phyloP scores from a whole-genome alignment of 1,284 basidiomycete species.

The Marasmius tenuissimus region DNA sequence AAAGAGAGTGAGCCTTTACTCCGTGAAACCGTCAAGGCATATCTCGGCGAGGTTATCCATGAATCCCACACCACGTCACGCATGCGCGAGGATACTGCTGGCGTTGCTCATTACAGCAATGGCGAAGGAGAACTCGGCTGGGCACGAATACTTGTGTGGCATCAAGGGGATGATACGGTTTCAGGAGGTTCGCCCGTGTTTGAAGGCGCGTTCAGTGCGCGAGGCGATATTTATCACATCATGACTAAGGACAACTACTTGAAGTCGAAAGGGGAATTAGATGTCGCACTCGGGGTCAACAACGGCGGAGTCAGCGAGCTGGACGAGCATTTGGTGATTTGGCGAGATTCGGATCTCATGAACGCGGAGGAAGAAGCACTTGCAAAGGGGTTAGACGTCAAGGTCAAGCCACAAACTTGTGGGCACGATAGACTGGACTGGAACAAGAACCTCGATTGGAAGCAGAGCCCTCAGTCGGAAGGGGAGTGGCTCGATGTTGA shows the following conservation, averaged over 20 bases:
- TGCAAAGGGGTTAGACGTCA: not conserved
- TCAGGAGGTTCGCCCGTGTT: conserved; percentile 55
- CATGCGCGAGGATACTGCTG: conserved; percentile 60
- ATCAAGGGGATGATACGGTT: conserved; percentile 53
- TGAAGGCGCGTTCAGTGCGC: conserved; percentile 75
- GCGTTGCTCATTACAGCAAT: conserved; percentile 36
- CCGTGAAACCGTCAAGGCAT: conserved; percentile 58
- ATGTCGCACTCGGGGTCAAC: conserved; percentile 45
- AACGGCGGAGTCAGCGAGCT: conserved; percentile 33
- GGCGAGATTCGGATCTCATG: conserved; percentile 68
- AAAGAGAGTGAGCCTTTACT: conserved; percentile 52
- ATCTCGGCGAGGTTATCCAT: conserved; percentile 69
- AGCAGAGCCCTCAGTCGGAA: conserved; percentile 23
- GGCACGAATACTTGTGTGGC: conserved; percentile 72
- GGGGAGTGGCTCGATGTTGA: not conserved
- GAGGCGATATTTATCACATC: conserved; percentile 76
- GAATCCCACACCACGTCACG: conserved; percentile 47
- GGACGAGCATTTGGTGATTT: conserved; percentile 59
- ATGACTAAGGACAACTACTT: conserved; percentile 74
- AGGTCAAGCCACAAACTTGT: conserved; percentile 36
- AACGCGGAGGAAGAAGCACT: conserved; percentile 44
- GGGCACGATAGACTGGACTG: conserved; percentile 69
- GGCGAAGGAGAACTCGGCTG: conserved; percentile 58
- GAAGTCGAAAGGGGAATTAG: conserved; percentile 55
- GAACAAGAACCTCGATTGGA: conserved; percentile 60